A percentile compares a stretch with the other conserved stretches of the same genome.
phyloP scores from a whole-genome alignment of 257 asterid genomes.

The Thymus quinquecostatus region DNA sequence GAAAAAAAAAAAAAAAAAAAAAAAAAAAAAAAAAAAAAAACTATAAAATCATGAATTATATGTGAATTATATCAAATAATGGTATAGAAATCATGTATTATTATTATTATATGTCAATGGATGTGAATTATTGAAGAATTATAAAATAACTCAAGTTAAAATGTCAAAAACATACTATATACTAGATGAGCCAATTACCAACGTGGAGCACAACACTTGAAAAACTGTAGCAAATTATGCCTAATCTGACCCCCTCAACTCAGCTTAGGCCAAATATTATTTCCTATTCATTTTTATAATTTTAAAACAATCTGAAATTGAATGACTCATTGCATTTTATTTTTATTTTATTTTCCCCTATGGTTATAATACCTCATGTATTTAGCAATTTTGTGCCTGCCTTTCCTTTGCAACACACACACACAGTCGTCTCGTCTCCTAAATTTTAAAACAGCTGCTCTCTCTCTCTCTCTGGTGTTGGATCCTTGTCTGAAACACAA shows the following conservation, averaged over 20 bases:
- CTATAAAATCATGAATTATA: no score
- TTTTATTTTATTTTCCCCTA: no score
- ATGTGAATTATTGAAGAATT: constrained; percentile 26
- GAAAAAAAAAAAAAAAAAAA: no score
- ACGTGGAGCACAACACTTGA: constrained; percentile 32
- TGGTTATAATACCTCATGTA: neutral
- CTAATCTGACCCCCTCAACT: constrained; percentile 33
- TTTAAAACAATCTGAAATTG: no score
- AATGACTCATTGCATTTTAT: no score
- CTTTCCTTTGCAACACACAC: neutral
- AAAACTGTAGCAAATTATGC: constrained; percentile 20
- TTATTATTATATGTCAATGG: neutral
- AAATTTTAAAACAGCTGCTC: neutral
- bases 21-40: no score
- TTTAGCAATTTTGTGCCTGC: neutral
- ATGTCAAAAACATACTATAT: neutral
- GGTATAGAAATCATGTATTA: neutral
- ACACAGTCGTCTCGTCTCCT: neutral
- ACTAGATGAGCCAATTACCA: constrained; percentile 19
- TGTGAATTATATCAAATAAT: neutral
- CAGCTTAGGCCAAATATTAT: constrained; percentile 5
- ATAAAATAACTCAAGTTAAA: neutral
- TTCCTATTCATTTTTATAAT: no score
- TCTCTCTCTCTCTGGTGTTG: neutral
- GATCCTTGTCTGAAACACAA: constrained; percentile 39